Percentiles rank a stretch among this genome's conserved stretches.
phyloP scores from a whole-genome alignment of 163 green algal species.

The Trebouxiophyceae sp. region DNA sequence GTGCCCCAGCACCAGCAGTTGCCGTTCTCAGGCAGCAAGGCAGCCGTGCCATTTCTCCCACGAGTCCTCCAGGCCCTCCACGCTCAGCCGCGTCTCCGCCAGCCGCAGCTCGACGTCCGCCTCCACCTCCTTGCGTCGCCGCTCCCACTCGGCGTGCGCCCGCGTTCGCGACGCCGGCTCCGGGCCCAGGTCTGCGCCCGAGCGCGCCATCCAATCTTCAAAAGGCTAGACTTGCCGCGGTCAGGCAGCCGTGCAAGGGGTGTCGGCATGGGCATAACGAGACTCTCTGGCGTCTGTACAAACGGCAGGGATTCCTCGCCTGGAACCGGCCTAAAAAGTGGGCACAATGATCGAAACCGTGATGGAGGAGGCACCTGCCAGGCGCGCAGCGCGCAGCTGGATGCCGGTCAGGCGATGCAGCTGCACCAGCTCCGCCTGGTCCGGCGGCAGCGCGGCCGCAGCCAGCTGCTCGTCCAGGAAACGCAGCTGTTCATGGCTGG shows the following conservation, averaged over 20 bases:
- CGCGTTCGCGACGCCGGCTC: not conserved
- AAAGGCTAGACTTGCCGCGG: no score
- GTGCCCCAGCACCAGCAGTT: not conserved
- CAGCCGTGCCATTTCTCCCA: conserved; percentile 4
- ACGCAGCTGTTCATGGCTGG: not conserved
- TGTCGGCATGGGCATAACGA: no score
- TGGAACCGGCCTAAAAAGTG: no score
- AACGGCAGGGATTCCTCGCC: no score
- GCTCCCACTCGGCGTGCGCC: conserved; percentile 3
- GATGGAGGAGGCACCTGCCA: no score
- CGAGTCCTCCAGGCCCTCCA: conserved; percentile 1
- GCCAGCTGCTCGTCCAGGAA: conserved; percentile 4
- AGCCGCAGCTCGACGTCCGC: not conserved
- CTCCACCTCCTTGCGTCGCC: conserved; percentile 1
- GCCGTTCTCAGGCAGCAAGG: not conserved
- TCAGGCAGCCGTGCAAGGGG: no score
- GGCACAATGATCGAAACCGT: no score
- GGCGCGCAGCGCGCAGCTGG: not conserved
- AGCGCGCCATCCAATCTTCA: not conserved
- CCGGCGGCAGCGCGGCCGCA: not conserved
- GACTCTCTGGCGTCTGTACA: no score
- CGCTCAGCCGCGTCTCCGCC: not conserved
- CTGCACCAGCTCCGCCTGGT: not conserved
- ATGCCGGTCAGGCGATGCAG: not conserved
- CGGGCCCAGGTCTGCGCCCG: not conserved